Percentiles rank a stretch among this genome's conserved stretches.
Evolutionary conservation across 2,329 filamentous ascomycete genomes (phyloP).

Genomic region (Clonostachys chloroleuca): DNA sequence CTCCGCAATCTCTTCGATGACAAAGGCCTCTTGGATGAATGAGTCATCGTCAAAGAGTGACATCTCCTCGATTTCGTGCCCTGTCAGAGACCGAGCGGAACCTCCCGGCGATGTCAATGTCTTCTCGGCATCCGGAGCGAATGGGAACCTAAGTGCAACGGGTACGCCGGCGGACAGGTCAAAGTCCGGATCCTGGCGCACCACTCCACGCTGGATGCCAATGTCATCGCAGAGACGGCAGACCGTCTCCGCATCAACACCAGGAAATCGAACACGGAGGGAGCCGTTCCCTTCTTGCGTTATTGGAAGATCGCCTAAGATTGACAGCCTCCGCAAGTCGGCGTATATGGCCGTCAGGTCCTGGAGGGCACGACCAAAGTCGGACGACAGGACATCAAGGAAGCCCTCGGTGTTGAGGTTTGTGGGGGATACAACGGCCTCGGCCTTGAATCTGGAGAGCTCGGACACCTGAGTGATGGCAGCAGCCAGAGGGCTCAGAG

Average conservation of each 20-base stretch:
- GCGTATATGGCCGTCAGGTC: slow-evolving; percentile 76
- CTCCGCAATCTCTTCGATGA: slow-evolving; percentile 31
- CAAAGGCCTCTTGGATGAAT: slow-evolving; percentile 31
- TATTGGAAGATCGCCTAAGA: slow-evolving; percentile 80
- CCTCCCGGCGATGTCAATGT: slow-evolving; percentile 40
- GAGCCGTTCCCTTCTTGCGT: slow-evolving; percentile 62
- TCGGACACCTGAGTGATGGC: slow-evolving; percentile 40
- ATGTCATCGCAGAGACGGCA: slow-evolving; percentile 83
- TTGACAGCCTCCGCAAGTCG: slow-evolving; percentile 74
- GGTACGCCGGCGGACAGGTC: slow-evolving; percentile 61
- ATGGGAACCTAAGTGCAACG: slow-evolving; percentile 80
- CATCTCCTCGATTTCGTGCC: slow-evolving; percentile 32
- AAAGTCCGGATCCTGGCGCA: slow-evolving; percentile 75
- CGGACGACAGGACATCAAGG: slow-evolving; percentile 77
- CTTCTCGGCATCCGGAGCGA: slow-evolving; percentile 56
- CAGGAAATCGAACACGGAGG: slow-evolving; percentile 82
- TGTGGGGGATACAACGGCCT: slow-evolving; percentile 37
- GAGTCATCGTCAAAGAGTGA: slow-evolving; percentile 26
- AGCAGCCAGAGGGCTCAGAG: slow-evolving; percentile 67
- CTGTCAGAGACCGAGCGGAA: slow-evolving; percentile 38
- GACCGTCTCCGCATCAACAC: slow-evolving; percentile 79
- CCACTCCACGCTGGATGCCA: slow-evolving; percentile 73
- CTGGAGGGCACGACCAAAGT: slow-evolving; percentile 83
- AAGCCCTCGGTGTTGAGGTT: slow-evolving; percentile 80
- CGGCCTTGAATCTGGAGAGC: slow-evolving; percentile 36